These are phyloP conservation scores for Blastobotrys robertii DNA, from an alignment of 805 yeast genomes.

Conservation along the genomic window DNA sequence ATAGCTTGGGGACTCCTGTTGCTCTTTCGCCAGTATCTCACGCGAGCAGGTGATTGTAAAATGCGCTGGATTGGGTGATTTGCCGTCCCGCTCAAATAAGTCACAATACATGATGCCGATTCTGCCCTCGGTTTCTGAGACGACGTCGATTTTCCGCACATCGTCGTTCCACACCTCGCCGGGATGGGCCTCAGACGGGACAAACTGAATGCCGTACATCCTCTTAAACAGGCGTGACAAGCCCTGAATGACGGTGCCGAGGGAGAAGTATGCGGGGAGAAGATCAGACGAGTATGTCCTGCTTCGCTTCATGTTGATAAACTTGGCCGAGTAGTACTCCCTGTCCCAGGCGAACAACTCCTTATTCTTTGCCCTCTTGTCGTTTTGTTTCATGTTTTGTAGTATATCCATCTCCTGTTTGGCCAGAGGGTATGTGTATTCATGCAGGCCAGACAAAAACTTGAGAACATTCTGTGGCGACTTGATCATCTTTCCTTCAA, in stretches of 20 bases:
- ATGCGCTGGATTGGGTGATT: slow-evolving; percentile 84
- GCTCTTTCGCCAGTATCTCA: slow-evolving; percentile 34
- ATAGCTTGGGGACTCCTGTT: slow-evolving; percentile 1
- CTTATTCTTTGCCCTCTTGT: slow-evolving; percentile 32
- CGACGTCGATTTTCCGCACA: slow-evolving; percentile 73
- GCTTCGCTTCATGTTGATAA: slow-evolving; percentile 18
- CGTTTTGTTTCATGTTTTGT: slow-evolving; percentile 21
- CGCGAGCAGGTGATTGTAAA: slow-evolving; percentile 94
- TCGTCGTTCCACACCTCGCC: slow-evolving; percentile 89
- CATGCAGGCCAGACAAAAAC: slow-evolving; percentile 54
- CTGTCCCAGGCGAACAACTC: slow-evolving; percentile 84
- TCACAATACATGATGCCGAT: slow-evolving; percentile 85
- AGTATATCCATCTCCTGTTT: slow-evolving; percentile 42
- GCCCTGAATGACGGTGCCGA: slow-evolving; percentile 82
- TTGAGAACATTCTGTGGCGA: slow-evolving; percentile 63
- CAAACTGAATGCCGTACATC: slow-evolving; percentile 69
- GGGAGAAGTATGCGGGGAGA: slow-evolving; percentile 64
- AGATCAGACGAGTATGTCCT: slow-evolving; percentile 28
- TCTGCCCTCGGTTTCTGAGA: slow-evolving; percentile 49
- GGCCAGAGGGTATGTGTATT: slow-evolving; percentile 44
- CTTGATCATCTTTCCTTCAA: slow-evolving; percentile 85
- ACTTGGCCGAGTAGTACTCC: slow-evolving; percentile 45
- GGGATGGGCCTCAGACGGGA: slow-evolving; percentile 47
- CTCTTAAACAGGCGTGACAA: slow-evolving; percentile 57
- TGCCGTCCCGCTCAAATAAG: slow-evolving; percentile 65